A percentile compares a stretch with the other conserved stretches of the same genome.
Evolutionary conservation across 176 grass and related monocot genomes (phyloP).

Genomic region (Aegilops umbellulata): DNA sequence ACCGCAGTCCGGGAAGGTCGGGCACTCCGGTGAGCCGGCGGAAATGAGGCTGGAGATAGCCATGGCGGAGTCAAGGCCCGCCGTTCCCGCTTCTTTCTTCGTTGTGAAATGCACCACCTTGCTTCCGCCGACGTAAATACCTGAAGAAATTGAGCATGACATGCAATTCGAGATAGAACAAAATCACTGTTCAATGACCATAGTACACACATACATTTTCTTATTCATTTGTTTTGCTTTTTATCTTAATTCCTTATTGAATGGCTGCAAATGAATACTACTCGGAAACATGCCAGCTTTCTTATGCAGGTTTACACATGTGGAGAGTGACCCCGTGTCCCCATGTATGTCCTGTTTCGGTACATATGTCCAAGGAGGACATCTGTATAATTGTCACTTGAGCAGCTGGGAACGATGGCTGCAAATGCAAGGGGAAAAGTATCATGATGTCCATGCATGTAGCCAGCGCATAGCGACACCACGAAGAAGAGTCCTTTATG

Average conservation of each 20-base stretch:
- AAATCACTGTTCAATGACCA: not conserved
- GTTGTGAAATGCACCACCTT: constrained; percentile 82
- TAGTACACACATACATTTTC: not conserved
- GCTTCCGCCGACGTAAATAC: constrained; percentile 73
- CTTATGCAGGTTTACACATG: not conserved
- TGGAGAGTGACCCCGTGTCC: not conserved
- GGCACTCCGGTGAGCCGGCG: constrained; percentile 20
- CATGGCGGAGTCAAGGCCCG: constrained; percentile 33
- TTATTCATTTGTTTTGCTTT: not conserved
- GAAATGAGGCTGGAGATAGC: constrained; percentile 39
- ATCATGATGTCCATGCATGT: not conserved
- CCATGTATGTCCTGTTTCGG: not conserved
- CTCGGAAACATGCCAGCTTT: constrained; percentile 9
- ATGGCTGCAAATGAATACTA: not conserved
- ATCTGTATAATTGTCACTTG: not conserved
- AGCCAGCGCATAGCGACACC: not conserved
- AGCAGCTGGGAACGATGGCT: not conserved
- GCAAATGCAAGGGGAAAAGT: not conserved
- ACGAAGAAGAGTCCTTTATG: constrained; percentile 17
- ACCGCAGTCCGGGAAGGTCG: constrained; percentile 58
- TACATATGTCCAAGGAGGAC: not conserved
- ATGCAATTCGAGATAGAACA: not conserved
- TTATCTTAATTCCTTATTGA: not conserved
- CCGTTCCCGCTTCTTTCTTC: constrained; percentile 44
- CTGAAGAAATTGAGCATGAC: constrained; percentile 23